phyloP scores from a whole-genome alignment of 306 rosid species.

The Cicer bijugum region DNA sequence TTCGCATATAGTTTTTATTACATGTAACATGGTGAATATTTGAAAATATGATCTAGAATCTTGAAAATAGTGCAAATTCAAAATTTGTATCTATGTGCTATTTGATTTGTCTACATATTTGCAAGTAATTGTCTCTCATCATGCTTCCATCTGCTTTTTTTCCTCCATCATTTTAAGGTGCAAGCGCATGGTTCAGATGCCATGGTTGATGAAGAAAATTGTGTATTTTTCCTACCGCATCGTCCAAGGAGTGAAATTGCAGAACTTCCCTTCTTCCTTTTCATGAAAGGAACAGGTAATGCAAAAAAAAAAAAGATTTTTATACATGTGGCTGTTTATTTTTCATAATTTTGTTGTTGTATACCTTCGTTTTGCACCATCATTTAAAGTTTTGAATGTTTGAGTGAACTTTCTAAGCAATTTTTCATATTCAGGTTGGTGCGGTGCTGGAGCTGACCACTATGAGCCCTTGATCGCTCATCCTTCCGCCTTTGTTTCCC shows the following conservation, averaged over 20 bases:
- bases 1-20: constrained; percentile 5
- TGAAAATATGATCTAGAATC: constrained; percentile 27
- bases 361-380: not conserved
- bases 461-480: constrained; percentile 93
- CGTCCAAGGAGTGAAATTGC: constrained; percentile 83
- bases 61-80: constrained; percentile 6
- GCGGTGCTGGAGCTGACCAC: constrained; percentile 99
- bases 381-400: constrained; percentile 1
- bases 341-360: no score
- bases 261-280: constrained; percentile 89
- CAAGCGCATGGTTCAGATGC: constrained; percentile 99
- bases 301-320: constrained; percentile 12
- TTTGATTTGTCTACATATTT: constrained; percentile 15
- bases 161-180: constrained; percentile 58
- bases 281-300: constrained; percentile 99
- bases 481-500: constrained; percentile 68
- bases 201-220: constrained; percentile 97
- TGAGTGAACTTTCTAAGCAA: constrained; percentile 34
- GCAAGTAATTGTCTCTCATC: constrained; percentile 14
- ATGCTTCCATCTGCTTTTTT: constrained; percentile 36
- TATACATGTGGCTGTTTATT: no score
- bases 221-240: constrained; percentile 96
- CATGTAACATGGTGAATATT: not conserved
- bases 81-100: not conserved
- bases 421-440: constrained; percentile 73